Evolutionary conservation across 805 yeast genomes (phyloP), one percentile per base, ranked within the genome.

Genomic region (Pichia cephalocereana): DNA sequence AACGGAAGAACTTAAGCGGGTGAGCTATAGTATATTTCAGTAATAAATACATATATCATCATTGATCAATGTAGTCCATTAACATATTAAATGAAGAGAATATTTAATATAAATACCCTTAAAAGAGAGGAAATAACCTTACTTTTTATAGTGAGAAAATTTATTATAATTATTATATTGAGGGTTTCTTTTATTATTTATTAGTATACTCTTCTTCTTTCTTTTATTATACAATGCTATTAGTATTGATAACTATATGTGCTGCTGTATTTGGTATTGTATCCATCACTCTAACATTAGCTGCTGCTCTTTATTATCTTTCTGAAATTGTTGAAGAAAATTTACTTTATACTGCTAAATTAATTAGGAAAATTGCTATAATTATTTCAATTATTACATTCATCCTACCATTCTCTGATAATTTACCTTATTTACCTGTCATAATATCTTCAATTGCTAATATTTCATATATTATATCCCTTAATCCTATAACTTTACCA

Each of bases 291-390:
- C 67, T 81, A 34, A 76, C 74, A 12, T 68, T 71, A n/a, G 97
- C 98, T 0, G 86, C 96, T 2, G 98, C 96, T 0, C 70, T 93
- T 34, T 93, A 89, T 70, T 90, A 89, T 58, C 71, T 91, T 38
- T 86, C 96, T 9, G 99, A 93, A 62, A 68, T 89, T 32, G 95
- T 93, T 15, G 99, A 93, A 62, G 97, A 90, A 59, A 91, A 93
- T 63, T 77, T 95, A 11, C 2, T 23, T 9, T 11, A 69, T 85
- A 18, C 70, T 12, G 9, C n/a, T 23, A 23, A 23, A 23, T 6
- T 23, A 4, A 23, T 23, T 23, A 23, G 5, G 9, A 34, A 15
- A 34, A 30, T n/a, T 15, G 17, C 17, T 5, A 23, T 23, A 5
- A 4, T 2, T 3, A 34, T 14, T 10, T 14, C 37, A 10, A 14